Evolutionary conservation across 805 yeast genomes (phyloP), one percentile per base, ranked within the genome.

Genomic region (Diddensiella santjacobensis): DNA sequence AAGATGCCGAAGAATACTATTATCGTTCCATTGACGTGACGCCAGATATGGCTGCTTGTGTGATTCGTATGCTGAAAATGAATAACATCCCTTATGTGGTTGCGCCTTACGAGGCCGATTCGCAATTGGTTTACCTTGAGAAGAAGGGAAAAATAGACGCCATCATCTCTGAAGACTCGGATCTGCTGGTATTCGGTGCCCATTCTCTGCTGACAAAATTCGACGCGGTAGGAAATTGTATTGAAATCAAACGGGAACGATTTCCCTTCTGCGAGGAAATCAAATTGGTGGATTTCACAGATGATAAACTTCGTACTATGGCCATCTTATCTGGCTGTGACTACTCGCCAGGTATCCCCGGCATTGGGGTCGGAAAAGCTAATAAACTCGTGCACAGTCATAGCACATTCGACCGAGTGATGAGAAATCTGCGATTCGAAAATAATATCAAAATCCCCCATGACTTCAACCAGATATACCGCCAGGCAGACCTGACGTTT

Each of bases 101-200:
- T 5, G 98, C 99, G 0, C 99, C 99, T 0, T 93, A 88, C 63
- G 99, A 93, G 68, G 99, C 99, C 0, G 99, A 93, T 64, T 84
- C 99, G 0, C 99, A 93, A 65, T 79, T 93, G 84, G 98, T 90
- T 6, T 88, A 82, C 59, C 72, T 93, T 38, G 98, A 91, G 62
- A 78, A 79, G 50, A 54, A 67, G 0, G 91, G 91, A 0, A 45
- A 80, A 0, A 91, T 88, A 3, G 84, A 88, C 52, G 98, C 91
- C 0, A 86, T 93, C 3, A 73, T 93, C 5, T 83, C 96, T 37
- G 99, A 93, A 61, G 99, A 93, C 63, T 89, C 97, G 0, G 99
- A 93, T 68, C 71, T 93, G 55, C 70, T 93, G 19, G 75, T 93
- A 1, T 93, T 91, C 71, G 99, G 99, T 0, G 87, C 95, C 45